Base-by-base conservation (phyloP, 2,329 filamentous ascomycete species). In the Orbilia oligospora region DNA sequence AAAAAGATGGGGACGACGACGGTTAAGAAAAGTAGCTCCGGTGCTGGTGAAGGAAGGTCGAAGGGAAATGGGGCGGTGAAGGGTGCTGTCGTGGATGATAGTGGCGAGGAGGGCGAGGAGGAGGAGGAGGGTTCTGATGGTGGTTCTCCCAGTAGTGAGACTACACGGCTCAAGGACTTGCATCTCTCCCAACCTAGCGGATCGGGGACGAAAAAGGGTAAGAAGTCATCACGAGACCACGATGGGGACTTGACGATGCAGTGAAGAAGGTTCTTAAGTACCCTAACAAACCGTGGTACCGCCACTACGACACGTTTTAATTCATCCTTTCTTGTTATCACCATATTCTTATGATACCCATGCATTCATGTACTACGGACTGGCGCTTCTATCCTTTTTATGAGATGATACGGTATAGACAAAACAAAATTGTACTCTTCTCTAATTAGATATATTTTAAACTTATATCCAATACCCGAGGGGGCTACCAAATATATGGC, bases 181-280 rank as follows among this genome's bases (percentile, higher is more conserved):
- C 75, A 78, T 46, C 64, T 78, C 44, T 78, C 75, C 3, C 75
- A 78, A 41, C 22, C 44, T 10, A 51, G 49, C 9, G 46, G 71
- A 10, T 63, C 71, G 5, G 48, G 46, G 8, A 36, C 64, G 46
- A 78, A 78, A 55, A 72, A 65, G 16, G 55, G 68, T 18, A 68
- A 27, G 53, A 78, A 65, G 53, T 27, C 63, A 5, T 56, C 68
- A 12, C 30, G 48, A n/a, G 75, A 78, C 18, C 51, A 72, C 14
- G 75, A 78, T n/a, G 75, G 68, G 9, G 75, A 78, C 22, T 56
- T 72, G 36, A 58, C 27, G 53, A 78, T 78, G 75, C 61, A 78
- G 24, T 78, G 36, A 58, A 33, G 10, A 14, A 8, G 18, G 9
- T 16, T 24, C 44, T 20, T 3, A 16, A 16, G 1, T 27, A 12